Conservation (phyloP, 1,284 basidiomycete genomes). For the Ceratobasidium sp. region DNA sequence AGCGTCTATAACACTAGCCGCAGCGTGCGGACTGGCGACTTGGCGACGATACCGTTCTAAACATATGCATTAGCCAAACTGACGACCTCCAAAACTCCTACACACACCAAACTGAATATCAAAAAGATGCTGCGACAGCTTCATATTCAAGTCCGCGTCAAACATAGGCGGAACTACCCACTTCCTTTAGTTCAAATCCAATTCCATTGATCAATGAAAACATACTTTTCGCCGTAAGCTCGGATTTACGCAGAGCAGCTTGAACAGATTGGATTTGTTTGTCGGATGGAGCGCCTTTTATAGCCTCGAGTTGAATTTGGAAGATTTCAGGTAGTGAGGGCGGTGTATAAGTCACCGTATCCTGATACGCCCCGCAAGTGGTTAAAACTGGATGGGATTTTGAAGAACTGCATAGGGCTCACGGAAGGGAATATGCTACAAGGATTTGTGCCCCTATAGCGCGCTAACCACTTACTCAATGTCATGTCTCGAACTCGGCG, state of each 20-base stretch:
- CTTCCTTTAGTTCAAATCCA: not conserved
- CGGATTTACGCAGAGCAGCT: not conserved
- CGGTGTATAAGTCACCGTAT: slow-evolving; percentile 1
- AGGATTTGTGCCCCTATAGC: slow-evolving; percentile 4
- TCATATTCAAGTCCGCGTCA: slow-evolving; percentile 1
- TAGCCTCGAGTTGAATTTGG: slow-evolving; percentile 1
- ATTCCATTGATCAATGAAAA: not conserved
- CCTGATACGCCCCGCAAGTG: not conserved
- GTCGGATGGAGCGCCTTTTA: slow-evolving; percentile 27
- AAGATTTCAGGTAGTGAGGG: slow-evolving; percentile 17
- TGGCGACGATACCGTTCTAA: not conserved
- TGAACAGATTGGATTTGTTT: slow-evolving; percentile 17
- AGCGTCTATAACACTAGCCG: not conserved
- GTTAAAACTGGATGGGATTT: not conserved
- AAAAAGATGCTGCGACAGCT: slow-evolving; percentile 20
- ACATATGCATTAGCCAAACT: not conserved
- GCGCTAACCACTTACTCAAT: not conserved
- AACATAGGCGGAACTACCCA: not conserved
- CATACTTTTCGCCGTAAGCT: slow-evolving; percentile 25
- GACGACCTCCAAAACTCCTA: not conserved
- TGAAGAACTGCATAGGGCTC: not conserved
- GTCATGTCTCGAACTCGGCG: not conserved
- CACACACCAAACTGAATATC: slow-evolving; percentile 16
- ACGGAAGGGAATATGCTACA: not conserved
- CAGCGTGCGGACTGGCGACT: not conserved